A percentile compares a stretch with the other conserved stretches of the same genome.
phyloP scores from a whole-genome alignment of 2,329 filamentous ascomycete species.

The Botryotinia calthae region DNA sequence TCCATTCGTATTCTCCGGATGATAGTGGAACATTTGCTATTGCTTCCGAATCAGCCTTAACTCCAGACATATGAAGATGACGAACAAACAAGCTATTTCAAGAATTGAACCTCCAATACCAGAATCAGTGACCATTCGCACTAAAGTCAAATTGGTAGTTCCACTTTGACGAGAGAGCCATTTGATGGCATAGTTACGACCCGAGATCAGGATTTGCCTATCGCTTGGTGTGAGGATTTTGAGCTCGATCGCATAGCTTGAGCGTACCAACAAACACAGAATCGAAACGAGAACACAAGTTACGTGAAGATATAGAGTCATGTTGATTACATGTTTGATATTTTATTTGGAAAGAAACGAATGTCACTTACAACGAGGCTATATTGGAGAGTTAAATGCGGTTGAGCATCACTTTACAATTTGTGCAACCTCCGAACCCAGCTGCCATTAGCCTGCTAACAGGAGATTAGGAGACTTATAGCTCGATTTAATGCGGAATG shows the following conservation, averaged over 20 bases:
- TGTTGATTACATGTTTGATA: not conserved
- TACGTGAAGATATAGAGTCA: not conserved
- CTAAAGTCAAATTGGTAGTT: constrained; percentile 4
- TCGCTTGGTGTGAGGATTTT: constrained; percentile 1
- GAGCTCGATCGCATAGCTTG: not conserved
- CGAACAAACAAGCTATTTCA: constrained; percentile 12
- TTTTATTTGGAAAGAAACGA: not conserved
- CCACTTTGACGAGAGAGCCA: not conserved
- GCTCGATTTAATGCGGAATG: not conserved
- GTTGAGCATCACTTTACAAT: not conserved
- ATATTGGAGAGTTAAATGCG: not conserved
- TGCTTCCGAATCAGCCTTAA: not conserved
- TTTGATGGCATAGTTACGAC: not conserved
- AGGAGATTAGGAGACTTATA: not conserved
- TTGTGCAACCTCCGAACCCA: not conserved
- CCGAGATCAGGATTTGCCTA: constrained; percentile 11
- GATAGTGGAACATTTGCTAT: constrained; percentile 7
- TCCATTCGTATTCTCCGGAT: constrained; percentile 3
- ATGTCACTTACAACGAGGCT: not conserved
- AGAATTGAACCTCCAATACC: not conserved
- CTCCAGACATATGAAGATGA: not conserved
- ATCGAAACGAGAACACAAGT: not conserved
- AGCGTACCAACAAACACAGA: not conserved
- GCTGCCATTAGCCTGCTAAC: not conserved
- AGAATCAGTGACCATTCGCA: not conserved